Base-by-base conservation (phyloP, 2,329 filamentous ascomycete species). In the Davidsoniella neocaledoniae region DNA sequence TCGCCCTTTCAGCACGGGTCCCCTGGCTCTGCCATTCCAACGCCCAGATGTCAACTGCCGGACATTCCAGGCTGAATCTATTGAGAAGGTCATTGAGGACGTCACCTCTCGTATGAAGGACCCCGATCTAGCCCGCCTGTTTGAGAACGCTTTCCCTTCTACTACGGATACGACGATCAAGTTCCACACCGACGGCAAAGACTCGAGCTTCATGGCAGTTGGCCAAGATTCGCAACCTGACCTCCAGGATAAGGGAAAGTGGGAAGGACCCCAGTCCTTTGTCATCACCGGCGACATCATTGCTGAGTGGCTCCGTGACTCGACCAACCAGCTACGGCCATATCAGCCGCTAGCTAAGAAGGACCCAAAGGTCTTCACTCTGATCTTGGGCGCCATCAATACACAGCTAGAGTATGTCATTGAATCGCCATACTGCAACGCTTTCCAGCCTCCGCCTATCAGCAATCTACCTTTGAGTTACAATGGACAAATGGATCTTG, bases 401-500 rank as follows among this genome's bases (percentile, higher is more conserved):
- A 96, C 91, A 0, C 91, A 98, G 65, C 76, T 85, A 14, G 90
- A 96, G 63, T 96, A 87, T 60, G 85, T 98, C 40, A 94, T 96
- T 54, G 78, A 86, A 59, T 87, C 84, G 1, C 91, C 91, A 0
- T 98, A 96, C 67, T 98, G 91, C 72, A 96, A 98, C 63, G 91
- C 91, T 16, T 98, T 96, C 64, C 91, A 98, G 62, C 90, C 91
- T 4, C 91, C 91, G 0, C 81, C 85, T 2, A 85, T 87, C 5
- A 88, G 86, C 55, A 77, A 81, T 14, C 71, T 96, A 1, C 66
- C 72, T 3, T 69, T 81, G 5, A 81, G 79, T 14, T 73, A 76
- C 57, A 94, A 90, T 59, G 85, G 85, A 2, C 85, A 94, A 61
- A 75, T 81, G 17, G 91, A 98, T 60, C 65, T 62, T 7, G 91